Evolutionary conservation across 352 stramenopile species (phyloP).

Genomic region (Pythium phragmiticola): DNA sequence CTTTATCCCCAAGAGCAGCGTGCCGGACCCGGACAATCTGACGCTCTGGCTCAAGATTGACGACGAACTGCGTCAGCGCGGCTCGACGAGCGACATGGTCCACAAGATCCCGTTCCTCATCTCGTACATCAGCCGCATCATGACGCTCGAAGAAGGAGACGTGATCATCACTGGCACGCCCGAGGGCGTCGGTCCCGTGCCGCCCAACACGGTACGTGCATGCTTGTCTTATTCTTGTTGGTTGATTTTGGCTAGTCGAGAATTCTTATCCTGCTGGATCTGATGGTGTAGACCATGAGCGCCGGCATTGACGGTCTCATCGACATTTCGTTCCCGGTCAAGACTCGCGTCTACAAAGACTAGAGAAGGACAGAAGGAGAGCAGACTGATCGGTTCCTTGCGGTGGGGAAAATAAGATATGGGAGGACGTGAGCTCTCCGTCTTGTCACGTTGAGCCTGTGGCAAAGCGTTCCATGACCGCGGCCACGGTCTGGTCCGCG

Average conservation of each 20-base stretch:
- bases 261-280: neutral
- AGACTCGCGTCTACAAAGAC: conserved; percentile 57
- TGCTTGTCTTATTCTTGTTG: neutral
- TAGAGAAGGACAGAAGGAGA: conserved; percentile 8
- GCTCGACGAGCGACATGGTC: conserved; percentile 78
- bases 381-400: neutral
- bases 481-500: conserved; percentile 23
- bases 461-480: conserved; percentile 33
- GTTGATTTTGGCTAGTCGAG: neutral
- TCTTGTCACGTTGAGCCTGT: neutral
- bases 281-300: conserved; percentile 46
- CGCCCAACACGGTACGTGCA: conserved; percentile 50
- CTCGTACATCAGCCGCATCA: conserved; percentile 75
- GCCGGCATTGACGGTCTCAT: conserved; percentile 71
- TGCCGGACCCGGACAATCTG: conserved; percentile 64
- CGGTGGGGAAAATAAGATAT: neutral
- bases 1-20: conserved; percentile 67
- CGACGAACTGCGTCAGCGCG: conserved; percentile 66
- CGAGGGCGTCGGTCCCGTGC: conserved; percentile 70
- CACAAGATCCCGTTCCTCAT: conserved; percentile 79
- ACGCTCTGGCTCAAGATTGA: conserved; percentile 84
- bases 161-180: conserved; percentile 85
- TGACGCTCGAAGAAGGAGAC: conserved; percentile 84
- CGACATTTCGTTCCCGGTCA: conserved; percentile 65
- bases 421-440: neutral